Evolutionary conservation across 331 rosid species (phyloP), one percentile per base, ranked within the genome.

Genomic region (Dryas integrifolia): DNA sequence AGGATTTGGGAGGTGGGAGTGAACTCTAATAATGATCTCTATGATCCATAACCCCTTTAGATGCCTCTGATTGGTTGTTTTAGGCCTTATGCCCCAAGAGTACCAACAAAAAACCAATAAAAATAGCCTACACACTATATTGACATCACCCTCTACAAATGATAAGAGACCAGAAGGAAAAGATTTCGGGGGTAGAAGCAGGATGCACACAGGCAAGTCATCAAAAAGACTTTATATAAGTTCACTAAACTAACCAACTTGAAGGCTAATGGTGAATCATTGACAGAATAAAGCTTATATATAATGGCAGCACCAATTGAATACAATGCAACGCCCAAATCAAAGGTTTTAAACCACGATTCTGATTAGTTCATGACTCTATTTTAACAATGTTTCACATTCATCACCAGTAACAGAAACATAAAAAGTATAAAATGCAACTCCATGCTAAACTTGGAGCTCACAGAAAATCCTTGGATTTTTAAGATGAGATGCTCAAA

Each of bases 241-340:
- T 9, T 9, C 3, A 41, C 3, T 10, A 16, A 3, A 21, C 5
- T 26, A 2, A 3, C 13, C 59, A 47, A 35, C 65, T 13, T 69
- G 4, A 49, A 73, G 40, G 26, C 16, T 40, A 13, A 49, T 11
- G 0, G 55, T 35, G 1, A 69, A 18, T 76, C 39, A 51, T 58
- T 45, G 50, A 66, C 51, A 55, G 38, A 9, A 46, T 6, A 51
- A 45, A 26, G 45, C 39, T 14, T 1, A 26, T 2, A 43, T 1
- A 55, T 2, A 61, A 71, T 7, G 67, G 26, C 39, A 52, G n/a
- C 9, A 49, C 16, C 43, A 51, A 52, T 41, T 40, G 2, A 5
- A 40, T 18, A 50, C 43, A 60, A 43, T 18, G 67, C 52, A 46
- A 64, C 41, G 16, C 57, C 63, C 68, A 56, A 74, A 74, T 57